Conservation (phyloP, 352 stramenopile genomes). For the Pythium vanterpoolii region DNA sequence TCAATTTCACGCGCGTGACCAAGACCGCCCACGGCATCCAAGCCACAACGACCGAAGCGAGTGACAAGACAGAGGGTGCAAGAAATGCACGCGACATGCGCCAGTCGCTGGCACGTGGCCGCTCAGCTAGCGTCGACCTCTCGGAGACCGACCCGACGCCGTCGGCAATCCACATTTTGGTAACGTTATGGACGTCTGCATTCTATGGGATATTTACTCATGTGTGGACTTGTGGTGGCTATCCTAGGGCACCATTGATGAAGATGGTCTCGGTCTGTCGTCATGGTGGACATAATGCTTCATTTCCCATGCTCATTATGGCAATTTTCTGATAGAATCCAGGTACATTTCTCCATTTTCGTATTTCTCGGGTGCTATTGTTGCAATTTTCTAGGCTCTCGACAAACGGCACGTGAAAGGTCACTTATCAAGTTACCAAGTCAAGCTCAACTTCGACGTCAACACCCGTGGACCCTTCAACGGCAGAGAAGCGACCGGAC, state of each 20-base stretch:
- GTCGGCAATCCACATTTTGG: slow-evolving; percentile 80
- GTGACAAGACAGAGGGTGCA: slow-evolving; percentile 43
- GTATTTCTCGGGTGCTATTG: not conserved
- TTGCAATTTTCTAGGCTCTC: not conserved
- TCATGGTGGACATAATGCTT: slow-evolving; percentile 67
- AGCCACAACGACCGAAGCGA: slow-evolving; percentile 81
- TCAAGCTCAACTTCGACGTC: not conserved
- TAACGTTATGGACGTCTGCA: slow-evolving; percentile 20
- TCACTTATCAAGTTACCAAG: not conserved
- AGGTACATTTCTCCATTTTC: not conserved
- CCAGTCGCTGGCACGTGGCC: slow-evolving; percentile 61
- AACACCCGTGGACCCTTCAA: not conserved
- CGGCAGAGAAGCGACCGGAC: too few species aligned
- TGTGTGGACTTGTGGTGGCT: not conserved
- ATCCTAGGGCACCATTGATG: slow-evolving; percentile 79
- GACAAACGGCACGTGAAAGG: slow-evolving; percentile 2
- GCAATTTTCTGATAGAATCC: slow-evolving; percentile 2
- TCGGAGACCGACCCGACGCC: slow-evolving; percentile 80
- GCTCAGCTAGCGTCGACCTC: slow-evolving; percentile 82
- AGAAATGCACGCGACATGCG: slow-evolving; percentile 55
- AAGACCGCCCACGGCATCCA: slow-evolving; percentile 88
- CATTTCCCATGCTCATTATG: not conserved
- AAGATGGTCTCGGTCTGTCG: slow-evolving; percentile 77
- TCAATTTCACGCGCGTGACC: slow-evolving; percentile 87
- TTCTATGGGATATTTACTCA: not conserved